A percentile compares a stretch with the other conserved stretches of the same genome.
phyloP scores from a whole-genome alignment of 2,329 filamentous ascomycete genomes.

The Ceratocystis huliohia region DNA sequence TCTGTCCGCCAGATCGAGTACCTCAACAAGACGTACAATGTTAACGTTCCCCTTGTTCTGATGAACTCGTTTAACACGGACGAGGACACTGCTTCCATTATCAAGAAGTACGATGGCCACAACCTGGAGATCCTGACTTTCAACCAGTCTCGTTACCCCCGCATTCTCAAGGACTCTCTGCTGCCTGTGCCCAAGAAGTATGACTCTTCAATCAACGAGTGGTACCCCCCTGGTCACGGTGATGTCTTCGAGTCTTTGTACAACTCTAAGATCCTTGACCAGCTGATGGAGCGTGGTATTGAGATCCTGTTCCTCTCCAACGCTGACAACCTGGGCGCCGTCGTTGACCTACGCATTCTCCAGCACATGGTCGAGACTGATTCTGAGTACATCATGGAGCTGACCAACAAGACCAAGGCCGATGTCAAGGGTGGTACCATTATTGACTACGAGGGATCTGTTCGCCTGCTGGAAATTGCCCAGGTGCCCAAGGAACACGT shows the following conservation, averaged over 20 bases:
- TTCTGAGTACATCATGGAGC: slow-evolving; percentile 98
- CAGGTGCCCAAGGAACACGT: slow-evolving; percentile 99
- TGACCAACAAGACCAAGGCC: slow-evolving; percentile 99
- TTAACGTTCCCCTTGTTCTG: slow-evolving; percentile 94
- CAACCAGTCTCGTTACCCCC: slow-evolving; percentile 97
- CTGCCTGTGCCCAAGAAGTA: slow-evolving; percentile 86
- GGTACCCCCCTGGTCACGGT: slow-evolving; percentile 98
- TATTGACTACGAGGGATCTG: slow-evolving; percentile 96
- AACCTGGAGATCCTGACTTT: slow-evolving; percentile 99
- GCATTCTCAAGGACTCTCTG: slow-evolving; percentile 95
- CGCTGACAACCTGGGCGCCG: slow-evolving; percentile 94
- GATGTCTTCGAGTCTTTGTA: slow-evolving; percentile 99
- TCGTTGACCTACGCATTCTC: slow-evolving; percentile 93
- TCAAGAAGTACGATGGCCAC: slow-evolving; percentile 99
- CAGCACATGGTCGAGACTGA: slow-evolving; percentile 99
- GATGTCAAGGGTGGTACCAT: slow-evolving; percentile 99
- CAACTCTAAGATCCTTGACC: slow-evolving; percentile 96
- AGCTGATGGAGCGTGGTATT: slow-evolving; percentile 87
- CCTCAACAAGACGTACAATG: slow-evolving; percentile 93
- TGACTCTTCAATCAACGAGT: slow-evolving; percentile 81
- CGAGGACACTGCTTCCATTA: slow-evolving; percentile 93
- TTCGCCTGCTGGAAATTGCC: slow-evolving; percentile 93
- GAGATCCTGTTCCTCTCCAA: slow-evolving; percentile 99
- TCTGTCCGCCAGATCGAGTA: slow-evolving; percentile 98
- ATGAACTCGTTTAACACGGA: slow-evolving; percentile 99